Evolutionary conservation across 176 grass and related monocot genomes (phyloP).

Genomic region (Musa beccarii): DNA sequence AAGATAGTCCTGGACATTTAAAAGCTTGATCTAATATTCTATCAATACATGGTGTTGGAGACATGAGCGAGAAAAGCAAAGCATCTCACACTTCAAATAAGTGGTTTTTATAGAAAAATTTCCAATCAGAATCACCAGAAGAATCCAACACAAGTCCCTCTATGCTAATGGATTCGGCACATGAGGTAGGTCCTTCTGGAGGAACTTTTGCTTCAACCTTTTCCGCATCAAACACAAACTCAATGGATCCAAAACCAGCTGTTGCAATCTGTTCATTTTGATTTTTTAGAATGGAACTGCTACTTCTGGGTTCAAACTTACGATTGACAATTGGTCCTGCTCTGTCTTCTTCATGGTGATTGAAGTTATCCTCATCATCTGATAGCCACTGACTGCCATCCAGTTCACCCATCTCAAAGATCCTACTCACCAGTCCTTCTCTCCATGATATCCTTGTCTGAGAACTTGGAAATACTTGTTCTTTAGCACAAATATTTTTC

Average conservation of each 20-base stretch:
- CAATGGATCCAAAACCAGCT: conserved; percentile 42
- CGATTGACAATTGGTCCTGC: not conserved
- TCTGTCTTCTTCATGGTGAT: not conserved
- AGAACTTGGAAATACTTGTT: not conserved
- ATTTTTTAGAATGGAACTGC: conserved; percentile 24
- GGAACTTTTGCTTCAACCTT: conserved; percentile 8
- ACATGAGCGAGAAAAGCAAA: not conserved
- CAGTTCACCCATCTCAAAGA: conserved; percentile 64
- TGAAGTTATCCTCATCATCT: conserved; percentile 54
- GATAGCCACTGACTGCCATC: conserved; percentile 68
- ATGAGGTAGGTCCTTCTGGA: conserved; percentile 9
- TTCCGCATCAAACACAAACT: conserved; percentile 23
- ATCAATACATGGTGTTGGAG: not conserved
- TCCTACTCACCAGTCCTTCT: conserved; percentile 76
- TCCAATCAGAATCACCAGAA: conserved; percentile 81
- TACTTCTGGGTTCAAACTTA: conserved; percentile 10
- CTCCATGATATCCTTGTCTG: conserved; percentile 71
- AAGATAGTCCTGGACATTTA: not conserved
- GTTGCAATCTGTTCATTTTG: conserved; percentile 11
- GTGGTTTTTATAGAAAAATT: conserved; percentile 66
- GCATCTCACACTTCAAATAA: conserved; percentile 58
- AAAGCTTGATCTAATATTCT: not conserved
- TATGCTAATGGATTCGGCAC: conserved; percentile 49
- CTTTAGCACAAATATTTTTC: conserved; percentile 19
- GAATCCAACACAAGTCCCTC: conserved; percentile 57